Percentiles rank a stretch among this genome's conserved stretches.
These are phyloP conservation scores for Conoideocrella luteorostrata DNA, from an alignment of 2,329 filamentous ascomycete species.

Conservation along the genomic window DNA sequence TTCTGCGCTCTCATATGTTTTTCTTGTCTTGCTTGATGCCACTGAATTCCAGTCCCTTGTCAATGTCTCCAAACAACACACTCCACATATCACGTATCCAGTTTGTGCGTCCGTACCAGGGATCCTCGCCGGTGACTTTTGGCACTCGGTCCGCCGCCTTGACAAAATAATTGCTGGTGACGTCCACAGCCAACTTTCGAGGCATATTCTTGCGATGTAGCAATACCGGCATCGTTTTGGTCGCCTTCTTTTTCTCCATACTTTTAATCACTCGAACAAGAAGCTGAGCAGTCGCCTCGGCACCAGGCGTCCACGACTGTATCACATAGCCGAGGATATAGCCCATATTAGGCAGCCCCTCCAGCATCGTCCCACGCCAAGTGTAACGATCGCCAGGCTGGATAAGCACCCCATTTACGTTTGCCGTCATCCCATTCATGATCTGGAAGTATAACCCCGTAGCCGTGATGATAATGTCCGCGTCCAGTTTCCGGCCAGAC, in stretches of 20 bases:
- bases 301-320: slow-evolving; percentile 61
- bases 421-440: slow-evolving; percentile 44
- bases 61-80: slow-evolving; percentile 23
- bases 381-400: slow-evolving; percentile 44
- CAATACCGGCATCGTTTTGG: slow-evolving; percentile 39
- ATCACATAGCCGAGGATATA: slow-evolving; percentile 60
- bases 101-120: slow-evolving; percentile 30
- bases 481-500: slow-evolving; percentile 44
- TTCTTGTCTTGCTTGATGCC: slow-evolving; percentile 23
- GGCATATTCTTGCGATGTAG: slow-evolving; percentile 18
- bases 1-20: slow-evolving; percentile 14
- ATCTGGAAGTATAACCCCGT: slow-evolving; percentile 58
- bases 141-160: slow-evolving; percentile 29
- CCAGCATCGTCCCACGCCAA: slow-evolving; percentile 61
- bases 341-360: slow-evolving; percentile 58
- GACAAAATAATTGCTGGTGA: slow-evolving; percentile 28
- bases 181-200: slow-evolving; percentile 18
- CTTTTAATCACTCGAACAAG: slow-evolving; percentile 44
- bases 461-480: slow-evolving; percentile 64
- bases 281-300: slow-evolving; percentile 44
- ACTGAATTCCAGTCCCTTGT: slow-evolving; percentile 24
- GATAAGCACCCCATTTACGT: slow-evolving; percentile 47
- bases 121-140: slow-evolving; percentile 25
- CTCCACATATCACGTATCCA: slow-evolving; percentile 23
- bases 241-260: slow-evolving; percentile 42